Base-by-base conservation (phyloP, 495 filamentous ascomycete genomes). In the Copromyces sp. region DNA sequence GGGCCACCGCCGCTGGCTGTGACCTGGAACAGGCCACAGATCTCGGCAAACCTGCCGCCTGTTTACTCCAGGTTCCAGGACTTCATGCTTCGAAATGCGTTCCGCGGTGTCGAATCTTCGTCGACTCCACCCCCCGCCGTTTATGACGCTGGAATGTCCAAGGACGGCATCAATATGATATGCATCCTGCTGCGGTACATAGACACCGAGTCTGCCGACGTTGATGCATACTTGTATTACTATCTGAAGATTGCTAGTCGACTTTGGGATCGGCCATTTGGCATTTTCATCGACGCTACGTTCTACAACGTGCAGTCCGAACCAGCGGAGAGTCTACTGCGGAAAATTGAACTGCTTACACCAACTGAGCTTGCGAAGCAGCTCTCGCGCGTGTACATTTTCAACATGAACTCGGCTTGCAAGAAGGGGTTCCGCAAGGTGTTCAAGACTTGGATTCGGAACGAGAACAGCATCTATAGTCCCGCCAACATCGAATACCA, bases 361-460 rank as follows among this genome's bases (percentile, higher is more conserved):
- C 89, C 89, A 6, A 82, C 82, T 6, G 89, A 91, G 71, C 78
- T 90, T 68, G 79, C 86, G 12, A 82, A 82, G 65, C 85, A 89
- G 68, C 82, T 90, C 5, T 81, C 83, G 14, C 81, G 87, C 69
- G 80, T 88, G 24, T 91, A 90, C 72, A 82, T 90, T 69, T 91
- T 90, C 79, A 91, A 91, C 75, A 90, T 90, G 89, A 91, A 91
- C 75, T 89, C 84, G 74, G 86, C 87, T 6, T 89, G 83, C 75
- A 83, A 84, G 71, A 90, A 90, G 82, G 90, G 87, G 76, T 88
- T 90, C 75, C 84, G 89, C 2, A 84, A 87, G 29, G 81, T 89
- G 20, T 80, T 90, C 20, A 81, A 87, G 20, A 75, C 88, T 41
- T 86, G 86, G n/a, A 82, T 84, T 12, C 87, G 86, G 76, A 86